Evolutionary conservation across 176 grass and related monocot species (phyloP).

Genomic region (Oropetium thomaeum): DNA sequence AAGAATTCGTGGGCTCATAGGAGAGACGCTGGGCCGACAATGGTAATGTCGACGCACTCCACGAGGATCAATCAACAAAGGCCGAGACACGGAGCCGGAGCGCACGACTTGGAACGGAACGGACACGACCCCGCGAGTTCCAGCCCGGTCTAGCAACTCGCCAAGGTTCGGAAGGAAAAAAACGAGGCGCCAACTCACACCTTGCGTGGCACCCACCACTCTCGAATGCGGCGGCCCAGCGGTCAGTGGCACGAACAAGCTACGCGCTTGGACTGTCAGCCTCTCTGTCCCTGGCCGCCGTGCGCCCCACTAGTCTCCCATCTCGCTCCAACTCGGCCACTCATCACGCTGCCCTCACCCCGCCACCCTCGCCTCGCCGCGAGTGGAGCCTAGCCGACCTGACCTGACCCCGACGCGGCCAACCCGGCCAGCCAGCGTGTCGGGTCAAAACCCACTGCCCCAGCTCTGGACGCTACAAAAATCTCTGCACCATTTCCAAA

Average conservation of each 20-base stretch:
- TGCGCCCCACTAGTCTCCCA: slow-evolving; percentile 34
- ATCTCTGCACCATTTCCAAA: slow-evolving; percentile 27
- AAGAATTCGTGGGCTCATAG: too few relatives aligned
- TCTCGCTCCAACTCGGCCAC: neutral
- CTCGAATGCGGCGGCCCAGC: slow-evolving; percentile 1
- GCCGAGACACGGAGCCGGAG: too few relatives aligned
- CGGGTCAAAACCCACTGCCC: slow-evolving; percentile 41
- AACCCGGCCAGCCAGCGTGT: neutral
- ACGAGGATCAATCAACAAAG: too few relatives aligned
- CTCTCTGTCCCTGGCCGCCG: neutral
- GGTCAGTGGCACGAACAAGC: neutral
- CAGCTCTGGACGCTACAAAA: neutral
- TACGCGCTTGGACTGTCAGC: neutral
- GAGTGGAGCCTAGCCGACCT: slow-evolving; percentile 12
- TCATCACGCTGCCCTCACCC: slow-evolving; percentile 14
- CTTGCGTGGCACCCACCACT: neutral
- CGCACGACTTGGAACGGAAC: neutral
- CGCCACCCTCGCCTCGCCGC: neutral
- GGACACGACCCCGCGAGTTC: neutral
- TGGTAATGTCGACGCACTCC: too few relatives aligned
- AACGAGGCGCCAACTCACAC: slow-evolving; percentile 29
- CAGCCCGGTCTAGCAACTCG: too few relatives aligned
- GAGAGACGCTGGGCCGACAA: too few relatives aligned
- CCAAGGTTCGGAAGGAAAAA: too few relatives aligned
- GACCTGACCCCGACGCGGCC: slow-evolving; percentile 1